Evolutionary conservation across 2,329 filamentous ascomycete species (phyloP), one percentile per base, ranked within the genome.

Genomic region (Fusarium coicis): DNA sequence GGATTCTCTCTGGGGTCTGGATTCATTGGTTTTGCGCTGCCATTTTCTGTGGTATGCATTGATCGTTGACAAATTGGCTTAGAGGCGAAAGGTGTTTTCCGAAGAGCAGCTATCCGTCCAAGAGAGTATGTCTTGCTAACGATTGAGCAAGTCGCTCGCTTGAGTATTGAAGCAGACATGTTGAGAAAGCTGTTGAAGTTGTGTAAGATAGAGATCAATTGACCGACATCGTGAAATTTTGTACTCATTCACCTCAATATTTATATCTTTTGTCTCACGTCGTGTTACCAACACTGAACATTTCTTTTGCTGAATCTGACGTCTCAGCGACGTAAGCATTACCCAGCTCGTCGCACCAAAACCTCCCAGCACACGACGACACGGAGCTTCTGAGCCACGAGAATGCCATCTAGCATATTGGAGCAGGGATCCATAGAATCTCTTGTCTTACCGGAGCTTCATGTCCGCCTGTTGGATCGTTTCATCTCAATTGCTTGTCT

Each of bases 1-100:
- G 68, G 70, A 15, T 71, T 53, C 59, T 80, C 73, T 21, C 67
- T 72, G 1, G 79, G 76, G 6, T 79, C 68, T 5, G 80, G 76
- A 19, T 75, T 74, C 40, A 55, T 73, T 2, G 76, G 68, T 30
- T 76, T 77, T 34, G 66, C 52, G 9, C 21, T 37, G 28, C 30
- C 23, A 4, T 39, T 49, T 8, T 44, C 46, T 26, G 67, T 68
- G 2, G 63, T 63, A 23, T 73, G 63, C 4, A 73, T 63, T 28
- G 44, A 15, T 4, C 59, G 40, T 8, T 56, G 43, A 2, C 3
- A 46, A 10, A 46, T 28, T 5, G 44, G 40, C 12, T 40, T 50
- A 5, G 52, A 7, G 19, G 12, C 4, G 10, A 10, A 15, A n/a
- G 50, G 34, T n/a, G 18, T 26, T 16, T 39, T 11, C n/a, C 28